Base-by-base conservation (phyloP, 495 filamentous ascomycete genomes). In the Xylaria telfairii region DNA sequence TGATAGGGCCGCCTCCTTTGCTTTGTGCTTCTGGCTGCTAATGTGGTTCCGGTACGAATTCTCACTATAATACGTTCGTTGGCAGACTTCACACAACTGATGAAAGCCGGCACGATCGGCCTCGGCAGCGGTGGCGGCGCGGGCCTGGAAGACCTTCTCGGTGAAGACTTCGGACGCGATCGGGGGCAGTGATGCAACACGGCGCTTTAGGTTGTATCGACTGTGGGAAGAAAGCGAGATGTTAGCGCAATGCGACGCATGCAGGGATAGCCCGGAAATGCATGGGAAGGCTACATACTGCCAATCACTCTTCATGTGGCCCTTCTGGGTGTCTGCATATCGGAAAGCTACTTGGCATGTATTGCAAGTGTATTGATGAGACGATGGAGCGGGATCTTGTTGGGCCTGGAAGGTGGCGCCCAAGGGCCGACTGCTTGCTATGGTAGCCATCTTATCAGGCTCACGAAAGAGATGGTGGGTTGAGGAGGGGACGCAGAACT, bases 301-400 rank as follows among this genome's bases (percentile, higher is more conserved):
- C 95, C 96, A 99, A 80, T 99, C 96, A 74, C 89, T 93, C 75
- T 94, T 93, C 94, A 98, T 98, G 77, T 99, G 96, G 56, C 89
- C 90, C 72, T 94, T 89, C 80, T 99, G 96, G n/a, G 94, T 88
- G 78, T 98, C 95, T 78, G 91, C 92, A 78, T 91, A 92, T 74
- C 95, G 91, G 83, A 98, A 98, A 39, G 96, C 96, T 69, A 99
- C 94, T 74, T 97, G 94, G 75, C 96, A 99, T 39, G 95, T 93
- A 83, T 99, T 99, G 87, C 96, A 99, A 54, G 96, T 97, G 80
- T 93, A 98, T 2, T 95, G 95, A 80, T 97, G 92, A 28, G 91
- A 88, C 41, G 76, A 78, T 9, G 87, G 77, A 39, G 80, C 65
- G 28, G 78, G 69, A 46, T 86, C 83, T 62, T 77, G 76, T 28